Conservation (phyloP, 1,284 basidiomycete genomes). For the Irpex sp. region DNA sequence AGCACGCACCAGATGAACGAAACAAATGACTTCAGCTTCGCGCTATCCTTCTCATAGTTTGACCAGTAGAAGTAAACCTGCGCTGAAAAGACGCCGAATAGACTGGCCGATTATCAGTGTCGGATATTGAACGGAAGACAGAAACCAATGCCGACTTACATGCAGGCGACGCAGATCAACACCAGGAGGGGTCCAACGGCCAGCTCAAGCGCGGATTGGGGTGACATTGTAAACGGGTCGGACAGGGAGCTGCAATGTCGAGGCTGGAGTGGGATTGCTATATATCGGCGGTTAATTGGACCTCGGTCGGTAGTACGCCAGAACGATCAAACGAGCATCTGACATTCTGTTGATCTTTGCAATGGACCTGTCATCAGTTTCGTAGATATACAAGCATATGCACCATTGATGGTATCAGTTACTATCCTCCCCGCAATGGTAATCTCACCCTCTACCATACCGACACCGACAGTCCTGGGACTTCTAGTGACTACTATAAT, state of each 20-base stretch:
- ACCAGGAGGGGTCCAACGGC: slow-evolving; percentile 6
- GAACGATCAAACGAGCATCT: not conserved
- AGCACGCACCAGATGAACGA: not conserved
- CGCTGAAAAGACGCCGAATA: slow-evolving; percentile 3
- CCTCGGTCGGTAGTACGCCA: not conserved
- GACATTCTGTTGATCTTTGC: not conserved
- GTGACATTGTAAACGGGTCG: not conserved
- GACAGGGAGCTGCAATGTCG: not conserved
- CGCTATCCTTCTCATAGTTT: slow-evolving; percentile 1
- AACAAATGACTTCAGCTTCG: not conserved
- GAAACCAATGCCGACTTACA: not conserved
- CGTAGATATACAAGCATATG: not conserved
- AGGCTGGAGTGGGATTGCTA: not conserved
- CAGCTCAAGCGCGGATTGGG: slow-evolving; percentile 1
- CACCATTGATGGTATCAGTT: not conserved
- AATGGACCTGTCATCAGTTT: not conserved
- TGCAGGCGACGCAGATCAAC: slow-evolving; percentile 1
- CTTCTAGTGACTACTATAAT: not conserved
- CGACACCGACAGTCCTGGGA: not conserved
- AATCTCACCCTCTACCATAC: not conserved
- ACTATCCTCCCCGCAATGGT: not conserved
- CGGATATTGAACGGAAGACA: not conserved
- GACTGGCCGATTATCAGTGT: not conserved
- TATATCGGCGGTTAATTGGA: not conserved
- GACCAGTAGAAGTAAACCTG: slow-evolving; percentile 4